Evolutionary conservation across 441 rosid genomes (phyloP).

Genomic region (Euphorbia schlechtendalii): DNA sequence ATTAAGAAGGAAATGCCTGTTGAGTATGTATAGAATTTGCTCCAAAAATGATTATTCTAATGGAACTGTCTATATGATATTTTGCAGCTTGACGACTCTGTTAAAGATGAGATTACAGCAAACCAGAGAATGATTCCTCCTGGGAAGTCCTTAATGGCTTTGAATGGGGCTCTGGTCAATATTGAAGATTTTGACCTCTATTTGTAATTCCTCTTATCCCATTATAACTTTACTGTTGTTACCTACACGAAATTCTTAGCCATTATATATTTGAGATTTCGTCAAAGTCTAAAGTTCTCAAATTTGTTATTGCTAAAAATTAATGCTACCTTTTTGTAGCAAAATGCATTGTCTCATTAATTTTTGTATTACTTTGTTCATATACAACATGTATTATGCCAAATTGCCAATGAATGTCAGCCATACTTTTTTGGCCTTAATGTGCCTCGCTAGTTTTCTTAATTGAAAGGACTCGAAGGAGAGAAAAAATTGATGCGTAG

Average conservation of each 20-base stretch:
- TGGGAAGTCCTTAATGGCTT: conserved; percentile 94
- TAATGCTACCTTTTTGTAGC: not conserved
- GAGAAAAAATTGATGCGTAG: not conserved
- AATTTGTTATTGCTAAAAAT: not conserved
- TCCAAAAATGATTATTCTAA: conserved; percentile 13
- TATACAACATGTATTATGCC: not conserved
- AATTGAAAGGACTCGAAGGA: not conserved
- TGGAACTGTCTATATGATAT: conserved; percentile 13
- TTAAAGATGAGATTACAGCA: conserved; percentile 91
- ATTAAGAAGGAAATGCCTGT: conserved; percentile 7
- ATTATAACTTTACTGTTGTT: conserved; percentile 4
- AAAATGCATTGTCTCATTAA: not conserved
- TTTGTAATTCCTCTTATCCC: conserved; percentile 52
- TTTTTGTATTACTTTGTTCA: not conserved
- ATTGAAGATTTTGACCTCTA: conserved; percentile 93
- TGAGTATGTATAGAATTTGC: conserved; percentile 7
- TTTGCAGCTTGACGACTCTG: conserved; percentile 76
- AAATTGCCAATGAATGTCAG: conserved; percentile 1
- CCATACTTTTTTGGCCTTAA: not conserved
- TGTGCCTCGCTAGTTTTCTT: not conserved
- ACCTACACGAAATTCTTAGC: conserved; percentile 16
- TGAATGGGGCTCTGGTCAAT: conserved; percentile 95
- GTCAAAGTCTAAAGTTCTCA: conserved; percentile 4
- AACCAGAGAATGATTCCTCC: conserved; percentile 98
- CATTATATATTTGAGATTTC: conserved; percentile 1